phyloP scores from a whole-genome alignment of 2,329 filamentous ascomycete genomes.

The Colletotrichum chrysophilum region DNA sequence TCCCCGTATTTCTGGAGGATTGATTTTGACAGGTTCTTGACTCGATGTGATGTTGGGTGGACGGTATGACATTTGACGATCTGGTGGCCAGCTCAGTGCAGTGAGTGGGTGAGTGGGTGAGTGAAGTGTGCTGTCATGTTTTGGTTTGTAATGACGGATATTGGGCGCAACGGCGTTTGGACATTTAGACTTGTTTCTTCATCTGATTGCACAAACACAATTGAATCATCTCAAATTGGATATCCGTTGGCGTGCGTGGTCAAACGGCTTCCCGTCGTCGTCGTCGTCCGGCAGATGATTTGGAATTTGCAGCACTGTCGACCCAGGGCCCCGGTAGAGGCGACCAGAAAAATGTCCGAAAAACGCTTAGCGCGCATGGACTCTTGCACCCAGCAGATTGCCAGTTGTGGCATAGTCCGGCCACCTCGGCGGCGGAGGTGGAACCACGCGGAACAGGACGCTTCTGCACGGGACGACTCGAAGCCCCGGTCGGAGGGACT shows the following conservation, averaged over 20 bases:
- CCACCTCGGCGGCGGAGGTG: conserved; percentile 3
- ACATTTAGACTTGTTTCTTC: not conserved
- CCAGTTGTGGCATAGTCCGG: conserved; percentile 10
- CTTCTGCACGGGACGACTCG: not conserved
- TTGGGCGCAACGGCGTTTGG: not conserved
- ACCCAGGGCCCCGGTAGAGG: not conserved
- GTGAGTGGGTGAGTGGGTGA: not conserved
- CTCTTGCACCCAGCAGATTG: not conserved
- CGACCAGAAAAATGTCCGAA: not conserved
- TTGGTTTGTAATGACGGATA: not conserved
- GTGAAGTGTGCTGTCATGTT: not conserved
- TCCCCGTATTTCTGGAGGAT: not conserved
- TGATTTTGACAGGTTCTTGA: not conserved
- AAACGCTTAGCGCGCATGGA: not conserved
- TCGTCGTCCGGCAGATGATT: not conserved
- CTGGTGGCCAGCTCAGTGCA: not conserved
- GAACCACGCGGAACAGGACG: not conserved
- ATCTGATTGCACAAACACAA: not conserved
- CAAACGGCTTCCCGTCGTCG: not conserved
- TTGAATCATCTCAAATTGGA: not conserved
- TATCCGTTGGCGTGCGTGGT: not conserved
- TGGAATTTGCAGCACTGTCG: not conserved
- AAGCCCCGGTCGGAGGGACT: not conserved
- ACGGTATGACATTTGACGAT: not conserved
- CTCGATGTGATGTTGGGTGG: not conserved